A percentile compares a stretch with the other conserved stretches of the same genome.
Evolutionary conservation across 371 early-diverging fungal species (phyloP).

Genomic region (Circinella minor): DNA sequence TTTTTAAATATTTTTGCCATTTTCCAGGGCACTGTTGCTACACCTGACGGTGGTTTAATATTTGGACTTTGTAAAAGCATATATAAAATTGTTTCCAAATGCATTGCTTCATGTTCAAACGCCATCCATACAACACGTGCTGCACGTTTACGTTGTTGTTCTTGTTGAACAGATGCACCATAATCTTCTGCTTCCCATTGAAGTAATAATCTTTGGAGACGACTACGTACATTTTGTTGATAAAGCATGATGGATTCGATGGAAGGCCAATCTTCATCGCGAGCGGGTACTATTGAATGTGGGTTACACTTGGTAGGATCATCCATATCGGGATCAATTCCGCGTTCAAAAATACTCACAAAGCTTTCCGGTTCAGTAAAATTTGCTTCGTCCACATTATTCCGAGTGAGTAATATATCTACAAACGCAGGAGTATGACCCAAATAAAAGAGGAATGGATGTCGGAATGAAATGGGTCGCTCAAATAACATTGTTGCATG

Average conservation of each 20-base stretch:
- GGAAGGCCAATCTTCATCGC: conserved; percentile 71
- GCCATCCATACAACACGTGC: conserved; percentile 81
- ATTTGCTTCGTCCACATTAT: conserved; percentile 41
- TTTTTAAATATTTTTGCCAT: background rate
- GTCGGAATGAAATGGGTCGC: conserved; percentile 84
- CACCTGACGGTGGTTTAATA: conserved; percentile 39
- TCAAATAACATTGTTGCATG: conserved; percentile 58
- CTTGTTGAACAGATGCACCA: conserved; percentile 19
- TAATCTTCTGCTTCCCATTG: conserved; percentile 37
- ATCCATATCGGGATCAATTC: conserved; percentile 91
- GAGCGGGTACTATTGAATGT: conserved; percentile 79
- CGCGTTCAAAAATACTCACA: conserved; percentile 87
- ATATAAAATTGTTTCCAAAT: conserved; percentile 85
- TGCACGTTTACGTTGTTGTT: conserved; percentile 39
- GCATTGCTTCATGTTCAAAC: conserved; percentile 94
- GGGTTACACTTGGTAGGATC: conserved; percentile 77
- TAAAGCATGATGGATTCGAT: conserved; percentile 67
- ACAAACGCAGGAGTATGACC: conserved; percentile 90
- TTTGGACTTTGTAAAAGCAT: conserved; percentile 80
- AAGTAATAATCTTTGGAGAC: conserved; percentile 56
- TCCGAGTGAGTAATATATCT: conserved; percentile 80
- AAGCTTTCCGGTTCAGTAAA: conserved; percentile 65
- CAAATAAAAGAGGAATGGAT: conserved; percentile 90
- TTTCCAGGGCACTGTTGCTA: conserved; percentile 36
- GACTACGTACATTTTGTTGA: conserved; percentile 63